These are phyloP conservation scores for Rubus parviflorus DNA, from an alignment of 306 rosid species.

Conservation along the genomic window DNA sequence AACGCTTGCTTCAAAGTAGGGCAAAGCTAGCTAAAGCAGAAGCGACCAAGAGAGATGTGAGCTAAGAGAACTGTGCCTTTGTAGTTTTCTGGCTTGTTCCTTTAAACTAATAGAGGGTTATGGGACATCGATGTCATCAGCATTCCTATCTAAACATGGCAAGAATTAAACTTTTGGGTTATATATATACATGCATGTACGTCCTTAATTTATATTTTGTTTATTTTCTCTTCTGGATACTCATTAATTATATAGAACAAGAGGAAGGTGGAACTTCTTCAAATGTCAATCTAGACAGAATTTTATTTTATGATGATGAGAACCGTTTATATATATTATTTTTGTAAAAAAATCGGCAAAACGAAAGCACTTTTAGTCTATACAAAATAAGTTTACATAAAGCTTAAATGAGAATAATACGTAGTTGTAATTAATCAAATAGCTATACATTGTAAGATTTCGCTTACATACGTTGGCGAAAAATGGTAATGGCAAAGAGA, in stretches of 20 bases:
- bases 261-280: background rate
- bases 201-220: background rate
- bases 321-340: too few relatives aligned
- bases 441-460: too few relatives aligned
- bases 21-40: conserved; percentile 17
- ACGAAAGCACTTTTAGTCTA: too few relatives aligned
- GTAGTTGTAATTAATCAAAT: too few relatives aligned
- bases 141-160: conserved; percentile 10
- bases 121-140: conserved; percentile 22
- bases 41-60: conserved; percentile 2
- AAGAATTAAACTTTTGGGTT: conserved; percentile 13
- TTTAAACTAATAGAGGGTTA: background rate
- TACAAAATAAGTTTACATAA: too few relatives aligned
- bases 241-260: background rate
- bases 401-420: too few relatives aligned
- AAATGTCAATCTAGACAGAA: background rate
- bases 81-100: background rate
- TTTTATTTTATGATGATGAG: too few relatives aligned
- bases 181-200: too few relatives aligned
- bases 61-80: background rate
- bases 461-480: too few relatives aligned
- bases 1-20: conserved; percentile 10
- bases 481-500: background rate
- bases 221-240: background rate
- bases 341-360: too few relatives aligned